These are phyloP conservation scores for Zymoseptoria brevis DNA, from an alignment of 2,329 filamentous ascomycete genomes.

Conservation along the genomic window DNA sequence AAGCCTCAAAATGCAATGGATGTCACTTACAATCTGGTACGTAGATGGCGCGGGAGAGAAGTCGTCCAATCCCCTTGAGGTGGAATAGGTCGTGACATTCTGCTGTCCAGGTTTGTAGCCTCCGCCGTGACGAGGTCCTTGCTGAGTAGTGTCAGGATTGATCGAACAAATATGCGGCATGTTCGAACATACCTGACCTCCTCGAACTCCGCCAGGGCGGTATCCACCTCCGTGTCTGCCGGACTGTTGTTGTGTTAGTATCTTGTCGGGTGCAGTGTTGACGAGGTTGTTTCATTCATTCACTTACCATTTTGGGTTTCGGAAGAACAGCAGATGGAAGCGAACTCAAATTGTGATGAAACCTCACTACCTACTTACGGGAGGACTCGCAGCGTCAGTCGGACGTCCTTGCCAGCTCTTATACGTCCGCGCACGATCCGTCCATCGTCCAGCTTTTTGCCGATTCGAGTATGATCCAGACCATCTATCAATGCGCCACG, in stretches of 20 bases:
- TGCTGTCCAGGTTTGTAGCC: conserved; percentile 2
- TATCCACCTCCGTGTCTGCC: background rate
- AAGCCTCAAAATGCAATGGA: background rate
- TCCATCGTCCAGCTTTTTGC: background rate
- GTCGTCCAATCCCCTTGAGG: background rate
- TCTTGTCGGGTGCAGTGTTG: background rate
- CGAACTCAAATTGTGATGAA: background rate
- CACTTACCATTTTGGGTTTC: background rate
- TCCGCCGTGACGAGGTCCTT: conserved; percentile 3
- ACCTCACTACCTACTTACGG: background rate
- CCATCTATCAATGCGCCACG: background rate
- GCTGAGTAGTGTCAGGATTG: background rate
- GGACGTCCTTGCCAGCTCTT: background rate
- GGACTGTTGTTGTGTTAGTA: background rate
- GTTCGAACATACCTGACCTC: background rate
- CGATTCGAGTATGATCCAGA: background rate
- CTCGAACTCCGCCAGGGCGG: background rate
- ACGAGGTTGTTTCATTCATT: background rate
- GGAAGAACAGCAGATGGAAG: background rate
- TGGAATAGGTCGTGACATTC: background rate
- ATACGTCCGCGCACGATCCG: background rate
- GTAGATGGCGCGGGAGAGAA: background rate
- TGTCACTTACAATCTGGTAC: background rate
- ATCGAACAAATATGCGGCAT: background rate
- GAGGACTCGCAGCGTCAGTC: background rate